These are phyloP conservation scores for Lathyrus oleraceus DNA, from an alignment of 306 rosid species.

Conservation along the genomic window DNA sequence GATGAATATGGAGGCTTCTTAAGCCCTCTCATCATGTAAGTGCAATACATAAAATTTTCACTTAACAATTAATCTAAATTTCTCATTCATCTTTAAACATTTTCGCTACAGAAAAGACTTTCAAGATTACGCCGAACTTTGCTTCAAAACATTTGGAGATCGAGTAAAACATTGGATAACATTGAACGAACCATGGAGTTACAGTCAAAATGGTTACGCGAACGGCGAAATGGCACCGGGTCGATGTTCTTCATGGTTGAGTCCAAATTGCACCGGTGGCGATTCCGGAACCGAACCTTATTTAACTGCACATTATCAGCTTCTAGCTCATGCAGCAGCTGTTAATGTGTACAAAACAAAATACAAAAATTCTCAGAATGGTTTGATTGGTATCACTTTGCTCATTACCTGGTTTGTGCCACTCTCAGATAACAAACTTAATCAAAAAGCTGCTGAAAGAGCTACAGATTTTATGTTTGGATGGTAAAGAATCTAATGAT, in stretches of 20 bases:
- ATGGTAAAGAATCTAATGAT: slow-evolving; percentile 33
- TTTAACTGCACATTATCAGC: slow-evolving; percentile 42
- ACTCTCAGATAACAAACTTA: slow-evolving; percentile 2
- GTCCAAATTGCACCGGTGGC: slow-evolving; percentile 45
- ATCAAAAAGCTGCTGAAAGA: slow-evolving; percentile 42
- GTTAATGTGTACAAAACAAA: slow-evolving; percentile 45
- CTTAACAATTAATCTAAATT: background rate
- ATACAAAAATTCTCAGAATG: slow-evolving; percentile 53
- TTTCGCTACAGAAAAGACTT: slow-evolving; percentile 25
- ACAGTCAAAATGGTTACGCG: slow-evolving; percentile 37
- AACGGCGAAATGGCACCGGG: slow-evolving; percentile 36
- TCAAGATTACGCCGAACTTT: slow-evolving; percentile 54
- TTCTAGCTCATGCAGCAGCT: slow-evolving; percentile 57
- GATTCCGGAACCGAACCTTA: slow-evolving; percentile 54
- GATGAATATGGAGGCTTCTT: slow-evolving; percentile 62
- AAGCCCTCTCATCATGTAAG: slow-evolving; percentile 47
- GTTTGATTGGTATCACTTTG: slow-evolving; percentile 55
- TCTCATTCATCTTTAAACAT: background rate
- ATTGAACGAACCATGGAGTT: slow-evolving; percentile 52
- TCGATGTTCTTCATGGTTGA: slow-evolving; percentile 46
- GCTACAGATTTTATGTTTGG: slow-evolving; percentile 51
- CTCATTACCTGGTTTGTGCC: slow-evolving; percentile 50
- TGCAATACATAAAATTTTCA: background rate
- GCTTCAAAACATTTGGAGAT: slow-evolving; percentile 58
- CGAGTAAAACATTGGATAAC: slow-evolving; percentile 70